Evolutionary conservation across 2,329 filamentous ascomycete genomes (phyloP), one percentile per base, ranked within the genome.

Genomic region (Colletotrichum filicis): DNA sequence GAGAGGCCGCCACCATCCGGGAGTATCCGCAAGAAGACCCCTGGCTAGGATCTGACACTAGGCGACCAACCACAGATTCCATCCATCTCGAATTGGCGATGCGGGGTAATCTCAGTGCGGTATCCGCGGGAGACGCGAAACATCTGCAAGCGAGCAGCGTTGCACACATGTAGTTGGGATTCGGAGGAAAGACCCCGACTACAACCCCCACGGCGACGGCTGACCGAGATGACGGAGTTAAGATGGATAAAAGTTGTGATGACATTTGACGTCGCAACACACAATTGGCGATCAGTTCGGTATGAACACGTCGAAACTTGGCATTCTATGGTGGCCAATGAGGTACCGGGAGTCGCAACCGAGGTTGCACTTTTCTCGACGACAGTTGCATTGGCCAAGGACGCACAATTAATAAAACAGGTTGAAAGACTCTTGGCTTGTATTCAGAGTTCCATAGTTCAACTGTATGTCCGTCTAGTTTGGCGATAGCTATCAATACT

Each of bases 11-110:
- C 66, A 65, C 71, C 55, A 22, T 49, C 19, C 70, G 70, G 70
- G 70, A 73, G 66, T 67, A 70, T 22, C 66, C 60, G 70, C 49
- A 35, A n/a, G 19, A 52, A 19, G 53, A 65, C 67, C 60, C 71
- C 56, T 71, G 66, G 35, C 35, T 53, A 61, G 61, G 60, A 71
- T 71, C 71, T 73, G 26, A 52, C 53, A 68, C 70, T 66, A 57
- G 49, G 49, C 24, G 37, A 49, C 52, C 55, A 37, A 42, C 49
- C 49, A 35, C 42, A 14, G 32, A 26, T 49, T 7, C 42, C 42
- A 22, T 49, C 19, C 56, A 70, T 66, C 60, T 65, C 56, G 35
- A 28, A 60, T 56, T 42, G 67, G 60, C 55, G 66, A 60, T 73
- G 71, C 66, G 71, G 71, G 71, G 56, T 73, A 73, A 28, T 49